Percentiles rank a stretch among this genome's conserved stretches.
Conservation (phyloP, 805 yeast species). For the Starmerella scarabaei region DNA sequence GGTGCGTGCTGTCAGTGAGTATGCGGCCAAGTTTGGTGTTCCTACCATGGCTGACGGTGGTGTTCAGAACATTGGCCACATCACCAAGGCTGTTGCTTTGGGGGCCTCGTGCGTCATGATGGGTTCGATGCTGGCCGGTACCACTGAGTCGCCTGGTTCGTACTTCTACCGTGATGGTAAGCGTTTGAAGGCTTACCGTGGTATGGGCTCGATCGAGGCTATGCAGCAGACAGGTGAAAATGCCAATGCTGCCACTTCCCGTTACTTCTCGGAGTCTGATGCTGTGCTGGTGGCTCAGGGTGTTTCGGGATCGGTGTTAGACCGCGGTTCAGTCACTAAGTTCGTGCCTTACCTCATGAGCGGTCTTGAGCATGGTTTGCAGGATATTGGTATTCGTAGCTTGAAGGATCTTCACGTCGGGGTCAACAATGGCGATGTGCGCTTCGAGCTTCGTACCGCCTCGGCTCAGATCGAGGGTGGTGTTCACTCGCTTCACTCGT, state of each 20-base stretch:
- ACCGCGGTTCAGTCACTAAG: conserved; percentile 89
- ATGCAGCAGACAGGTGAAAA: conserved; percentile 80
- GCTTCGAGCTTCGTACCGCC: conserved; percentile 97
- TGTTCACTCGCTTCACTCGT: conserved; percentile 88
- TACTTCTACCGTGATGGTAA: conserved; percentile 96
- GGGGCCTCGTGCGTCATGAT: conserved; percentile 98
- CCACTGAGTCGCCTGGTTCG: conserved; percentile 95
- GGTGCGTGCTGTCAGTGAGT: conserved; percentile 84
- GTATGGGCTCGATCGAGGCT: conserved; percentile 99
- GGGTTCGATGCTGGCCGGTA: conserved; percentile 99
- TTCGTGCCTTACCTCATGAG: conserved; percentile 87
- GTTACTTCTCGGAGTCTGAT: conserved; percentile 95
- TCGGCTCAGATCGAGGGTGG: conserved; percentile 99
- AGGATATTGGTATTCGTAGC: conserved; percentile 84
- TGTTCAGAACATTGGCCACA: conserved; percentile 96
- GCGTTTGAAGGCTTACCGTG: conserved; percentile 93
- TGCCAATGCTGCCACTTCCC: conserved; percentile 95
- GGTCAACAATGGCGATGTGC: conserved; percentile 55
- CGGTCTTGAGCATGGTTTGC: conserved; percentile 97
- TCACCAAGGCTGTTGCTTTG: conserved; percentile 87
- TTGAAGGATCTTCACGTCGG: conserved; percentile 47
- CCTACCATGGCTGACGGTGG: conserved; percentile 99
- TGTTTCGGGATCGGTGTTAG: conserved; percentile 92
- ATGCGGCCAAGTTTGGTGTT: conserved; percentile 89
- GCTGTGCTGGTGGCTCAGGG: conserved; percentile 97